Evolutionary conservation across 306 rosid genomes (phyloP).

Genomic region (Quercus berberidifolia): DNA sequence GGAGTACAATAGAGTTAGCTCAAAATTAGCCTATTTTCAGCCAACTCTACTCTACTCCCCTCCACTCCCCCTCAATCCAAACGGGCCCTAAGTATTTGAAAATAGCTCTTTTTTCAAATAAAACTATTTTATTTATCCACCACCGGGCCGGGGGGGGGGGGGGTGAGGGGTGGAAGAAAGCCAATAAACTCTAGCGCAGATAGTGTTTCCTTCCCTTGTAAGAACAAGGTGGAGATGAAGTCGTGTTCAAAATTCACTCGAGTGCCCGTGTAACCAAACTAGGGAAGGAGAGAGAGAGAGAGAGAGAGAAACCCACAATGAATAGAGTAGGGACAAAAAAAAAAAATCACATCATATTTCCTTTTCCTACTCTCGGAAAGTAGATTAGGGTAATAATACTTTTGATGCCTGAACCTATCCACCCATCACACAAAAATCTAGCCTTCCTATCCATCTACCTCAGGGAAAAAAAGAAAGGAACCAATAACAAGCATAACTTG

Average conservation of each 20-base stretch:
- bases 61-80: too few species aligned
- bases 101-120: too few species aligned
- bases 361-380: not conserved
- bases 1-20: too few species aligned
- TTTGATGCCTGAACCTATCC: not conserved
- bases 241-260: not conserved
- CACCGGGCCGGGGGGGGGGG: too few species aligned
- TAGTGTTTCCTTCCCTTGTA: not conserved
- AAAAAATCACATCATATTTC: not conserved
- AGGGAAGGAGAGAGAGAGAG: not conserved
- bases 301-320: not conserved
- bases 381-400: not conserved
- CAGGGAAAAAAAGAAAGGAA: too few species aligned
- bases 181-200: not conserved
- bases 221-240: not conserved
- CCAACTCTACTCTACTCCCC: too few species aligned
- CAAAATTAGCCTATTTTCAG: too few species aligned
- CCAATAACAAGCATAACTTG: too few species aligned
- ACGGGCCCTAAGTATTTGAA: too few species aligned
- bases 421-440: too few species aligned
- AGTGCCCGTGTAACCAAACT: not conserved
- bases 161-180: not conserved
- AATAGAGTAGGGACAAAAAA: not conserved
- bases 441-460: too few species aligned
- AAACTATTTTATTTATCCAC: too few species aligned